Base-by-base conservation (phyloP, 2,329 filamentous ascomycete genomes). In the Lecanicillium sp. region DNA sequence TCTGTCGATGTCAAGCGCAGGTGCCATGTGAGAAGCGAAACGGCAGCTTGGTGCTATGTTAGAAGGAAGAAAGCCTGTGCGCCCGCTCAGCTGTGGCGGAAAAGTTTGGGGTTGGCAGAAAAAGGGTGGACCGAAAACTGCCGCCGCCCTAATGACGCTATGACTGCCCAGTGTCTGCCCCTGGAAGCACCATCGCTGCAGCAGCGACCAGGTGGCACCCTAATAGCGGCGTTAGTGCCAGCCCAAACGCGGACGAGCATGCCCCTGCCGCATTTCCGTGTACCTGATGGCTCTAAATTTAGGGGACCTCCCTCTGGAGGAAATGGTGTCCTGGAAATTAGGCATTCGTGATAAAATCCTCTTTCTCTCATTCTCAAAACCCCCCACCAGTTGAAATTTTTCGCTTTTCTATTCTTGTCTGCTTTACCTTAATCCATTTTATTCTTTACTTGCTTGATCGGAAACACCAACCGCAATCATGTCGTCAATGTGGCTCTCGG, bases 401-500 rank as follows among this genome's bases (percentile, higher is more conserved):
- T 21, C 1, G 9, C 38, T 19, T 26, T 32, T n/a, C 14, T 27
- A 9, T n/a, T 20, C 14, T 4, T 23, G 15, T 29, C 43, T 35
- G 12, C 24, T 40, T 7, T 37, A 23, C 4, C 24, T 21, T 36
- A 23, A 27, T 24, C n/a, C 17, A 4, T 3, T 36, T 29, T 30
- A 27, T 21, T 2, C 15, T 10, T n/a, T 17, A 20, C n/a, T n/a
- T n/a, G n/a, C n/a, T n/a, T n/a, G n/a, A n/a, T n/a, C n/a, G n/a
- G n/a, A 37, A 6, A 19, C 26, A 14, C 9, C 15, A 30, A 5
- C 29, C 45, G 48, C 54, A 62, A 78, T 67, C 45, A 87, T 90
- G 86, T 86, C 86, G 62, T 86, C 88, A 52, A 94, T 95, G 87
- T 97, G 91, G 91, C 78, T 97, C 62, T 87, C 90, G 60, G 91